phyloP scores from a whole-genome alignment of 352 stramenopile genomes.

The Pythium periplocum region DNA sequence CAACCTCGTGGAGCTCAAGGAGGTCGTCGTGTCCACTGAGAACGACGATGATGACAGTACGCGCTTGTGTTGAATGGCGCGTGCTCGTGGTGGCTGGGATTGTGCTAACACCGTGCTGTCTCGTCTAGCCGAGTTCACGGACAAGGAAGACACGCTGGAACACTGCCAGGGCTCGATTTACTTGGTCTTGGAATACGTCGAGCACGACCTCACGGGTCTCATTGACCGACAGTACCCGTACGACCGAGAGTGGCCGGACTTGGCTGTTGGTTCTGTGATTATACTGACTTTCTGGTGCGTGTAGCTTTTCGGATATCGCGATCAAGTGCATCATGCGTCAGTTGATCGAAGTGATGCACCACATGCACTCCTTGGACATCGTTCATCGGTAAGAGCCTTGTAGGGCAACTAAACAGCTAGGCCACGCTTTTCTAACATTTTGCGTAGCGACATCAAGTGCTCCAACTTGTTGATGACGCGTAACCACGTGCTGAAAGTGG shows the following conservation, averaged over 20 bases:
- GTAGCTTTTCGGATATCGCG: slow-evolving; percentile 74
- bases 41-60: slow-evolving; percentile 80
- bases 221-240: slow-evolving; percentile 84
- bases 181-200: slow-evolving; percentile 85
- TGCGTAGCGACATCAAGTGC: slow-evolving; percentile 89
- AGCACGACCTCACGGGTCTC: slow-evolving; percentile 85
- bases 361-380: slow-evolving; percentile 87
- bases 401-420: not conserved
- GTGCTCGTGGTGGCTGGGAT: not conserved
- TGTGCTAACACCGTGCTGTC: not conserved
- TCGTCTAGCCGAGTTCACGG: slow-evolving; percentile 58
- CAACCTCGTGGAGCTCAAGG: slow-evolving; percentile 95
- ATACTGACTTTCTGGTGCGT: not conserved
- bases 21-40: slow-evolving; percentile 91
- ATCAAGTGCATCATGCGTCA: slow-evolving; percentile 89
- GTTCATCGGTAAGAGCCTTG: slow-evolving; percentile 57
- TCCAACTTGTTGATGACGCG: slow-evolving; percentile 81
- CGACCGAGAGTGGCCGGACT: slow-evolving; percentile 4
- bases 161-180: slow-evolving; percentile 87
- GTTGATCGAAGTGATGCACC: slow-evolving; percentile 78
- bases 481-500: slow-evolving; percentile 78
- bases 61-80: not conserved
- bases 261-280: not conserved
- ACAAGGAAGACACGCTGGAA: slow-evolving; percentile 79
- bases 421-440: not conserved